Evolutionary conservation across 140 eudicot genomes (phyloP), one percentile per base, ranked within the genome.

Genomic region (Cichorium intybus): DNA sequence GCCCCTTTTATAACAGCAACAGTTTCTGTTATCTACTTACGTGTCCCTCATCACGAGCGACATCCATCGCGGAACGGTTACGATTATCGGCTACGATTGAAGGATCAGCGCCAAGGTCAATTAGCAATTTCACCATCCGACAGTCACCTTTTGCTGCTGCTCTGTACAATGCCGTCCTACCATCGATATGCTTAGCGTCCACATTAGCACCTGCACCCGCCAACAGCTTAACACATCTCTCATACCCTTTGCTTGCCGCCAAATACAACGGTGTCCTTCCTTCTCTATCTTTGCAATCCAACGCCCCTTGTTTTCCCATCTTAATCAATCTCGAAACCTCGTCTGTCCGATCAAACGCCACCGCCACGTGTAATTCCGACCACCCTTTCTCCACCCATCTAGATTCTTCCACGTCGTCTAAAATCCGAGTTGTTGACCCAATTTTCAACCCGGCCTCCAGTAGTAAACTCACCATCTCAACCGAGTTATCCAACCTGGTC

Each of bases 11-110:
- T n/a, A 31, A 31, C 35, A 31, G 7, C 35, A 31, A 31, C n/a
- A n/a, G 31, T 23, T 17, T 34, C 16, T 39, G 23, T 64, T 7
- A 15, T 33, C 11, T 49, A 60, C 89, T 76, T 72, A 88, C 96
- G n/a, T 82, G 85, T 64, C 86, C 88, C 62, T 83, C 83, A 21
- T 82, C 86, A 49, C 88, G 76, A 4, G 96, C 96, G 21, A 85
- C 56, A 49, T 82, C 81, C 55, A 82, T 27, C 28, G 85, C 79
- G 1, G 96, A 79, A 4, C 88, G 90, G 6, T 77, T 57, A 9
- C 70, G 70, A 47, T 77, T 76, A 22, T 49, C 78, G 7, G 70
- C 82, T 7, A 52, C 77, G n/a, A 85, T 56, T 0, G 84, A 80
- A 10, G 96, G 96, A 60, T 85, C 87, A 10, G 95, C 95, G 5